These are phyloP conservation scores for Trichophyton benhamiae DNA, from an alignment of 2,329 filamentous ascomycete genomes.

Conservation along the genomic window DNA sequence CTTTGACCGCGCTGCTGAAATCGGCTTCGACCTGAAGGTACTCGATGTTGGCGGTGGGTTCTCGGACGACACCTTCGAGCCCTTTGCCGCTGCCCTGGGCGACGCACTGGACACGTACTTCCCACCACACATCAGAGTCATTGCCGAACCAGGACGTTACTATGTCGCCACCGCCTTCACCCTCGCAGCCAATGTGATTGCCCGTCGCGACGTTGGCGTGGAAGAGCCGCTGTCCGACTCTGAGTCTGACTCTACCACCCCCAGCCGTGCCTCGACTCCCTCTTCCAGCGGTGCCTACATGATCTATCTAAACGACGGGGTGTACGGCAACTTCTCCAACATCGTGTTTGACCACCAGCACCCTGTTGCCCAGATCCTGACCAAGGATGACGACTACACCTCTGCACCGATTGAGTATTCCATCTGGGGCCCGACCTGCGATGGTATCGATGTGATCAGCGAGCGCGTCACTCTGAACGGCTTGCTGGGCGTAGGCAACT, in stretches of 20 bases:
- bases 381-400: conserved; percentile 47
- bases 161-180: conserved; percentile 91
- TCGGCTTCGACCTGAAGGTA: conserved; percentile 72
- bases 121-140: conserved; percentile 69
- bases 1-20: conserved; percentile 66
- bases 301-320: conserved; percentile 93
- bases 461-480: conserved; percentile 65
- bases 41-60: conserved; percentile 94
- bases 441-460: conserved; percentile 91
- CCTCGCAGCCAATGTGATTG: conserved; percentile 89
- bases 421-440: conserved; percentile 95
- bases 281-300: conserved; percentile 61
- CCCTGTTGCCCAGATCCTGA: conserved; percentile 70
- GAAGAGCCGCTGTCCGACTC: conserved; percentile 11
- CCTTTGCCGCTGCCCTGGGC: conserved; percentile 70
- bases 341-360: conserved; percentile 99
- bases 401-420: conserved; percentile 63
- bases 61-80: conserved; percentile 78
- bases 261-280: neutral
- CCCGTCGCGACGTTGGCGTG: conserved; percentile 62
- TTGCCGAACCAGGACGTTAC: conserved; percentile 92
- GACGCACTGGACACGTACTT: conserved; percentile 78
- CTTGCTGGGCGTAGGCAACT: conserved; percentile 81
- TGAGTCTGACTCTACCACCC: conserved; percentile 38
- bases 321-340: conserved; percentile 97